Percentiles rank a stretch among this genome's conserved stretches.
These are phyloP conservation scores for Mycogone perniciosa DNA, from an alignment of 2,329 filamentous ascomycete genomes.

Conservation along the genomic window DNA sequence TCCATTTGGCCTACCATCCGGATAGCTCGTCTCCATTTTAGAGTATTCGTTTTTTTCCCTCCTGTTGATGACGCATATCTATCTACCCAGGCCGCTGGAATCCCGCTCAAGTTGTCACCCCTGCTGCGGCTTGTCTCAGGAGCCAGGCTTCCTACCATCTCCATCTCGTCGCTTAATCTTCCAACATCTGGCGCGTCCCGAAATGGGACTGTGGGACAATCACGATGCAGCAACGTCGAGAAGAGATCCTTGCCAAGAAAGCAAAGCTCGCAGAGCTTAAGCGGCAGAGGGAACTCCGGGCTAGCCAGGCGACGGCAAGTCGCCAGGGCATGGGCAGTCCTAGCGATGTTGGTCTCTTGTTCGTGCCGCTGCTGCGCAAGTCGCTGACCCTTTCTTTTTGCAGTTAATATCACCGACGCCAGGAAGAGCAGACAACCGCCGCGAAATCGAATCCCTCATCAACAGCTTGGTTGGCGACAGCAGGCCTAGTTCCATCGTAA, in stretches of 20 bases:
- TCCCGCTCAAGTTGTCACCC: too few relatives aligned
- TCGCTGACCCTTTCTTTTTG: slow-evolving; percentile 9
- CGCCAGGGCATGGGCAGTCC: slow-evolving; percentile 62
- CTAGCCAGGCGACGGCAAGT: slow-evolving; percentile 65
- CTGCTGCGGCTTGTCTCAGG: not conserved
- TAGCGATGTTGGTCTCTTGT: slow-evolving; percentile 57
- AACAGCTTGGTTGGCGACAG: slow-evolving; percentile 76
- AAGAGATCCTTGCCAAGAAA: slow-evolving; percentile 95
- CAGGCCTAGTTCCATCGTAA: slow-evolving; percentile 61
- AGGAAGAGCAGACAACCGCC: slow-evolving; percentile 59
- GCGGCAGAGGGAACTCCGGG: slow-evolving; percentile 77
- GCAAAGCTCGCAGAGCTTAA: slow-evolving; percentile 96
- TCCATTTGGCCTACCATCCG: not conserved
- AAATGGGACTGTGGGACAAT: slow-evolving; percentile 41
- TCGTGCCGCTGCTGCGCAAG: slow-evolving; percentile 4
- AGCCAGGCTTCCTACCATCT: not conserved
- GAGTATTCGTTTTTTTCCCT: too few relatives aligned
- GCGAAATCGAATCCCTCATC: slow-evolving; percentile 80
- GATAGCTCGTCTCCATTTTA: too few relatives aligned
- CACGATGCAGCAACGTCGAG: slow-evolving; percentile 73
- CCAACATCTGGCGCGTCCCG: slow-evolving; percentile 26
- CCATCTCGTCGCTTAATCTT: slow-evolving; percentile 7
- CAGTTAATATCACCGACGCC: slow-evolving; percentile 61
- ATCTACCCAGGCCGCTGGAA: too few relatives aligned
- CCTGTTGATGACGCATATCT: too few relatives aligned